A percentile compares a stretch with the other conserved stretches of the same genome.
phyloP scores from a whole-genome alignment of 176 grass and related monocot genomes.

The Ensete glaucum region DNA sequence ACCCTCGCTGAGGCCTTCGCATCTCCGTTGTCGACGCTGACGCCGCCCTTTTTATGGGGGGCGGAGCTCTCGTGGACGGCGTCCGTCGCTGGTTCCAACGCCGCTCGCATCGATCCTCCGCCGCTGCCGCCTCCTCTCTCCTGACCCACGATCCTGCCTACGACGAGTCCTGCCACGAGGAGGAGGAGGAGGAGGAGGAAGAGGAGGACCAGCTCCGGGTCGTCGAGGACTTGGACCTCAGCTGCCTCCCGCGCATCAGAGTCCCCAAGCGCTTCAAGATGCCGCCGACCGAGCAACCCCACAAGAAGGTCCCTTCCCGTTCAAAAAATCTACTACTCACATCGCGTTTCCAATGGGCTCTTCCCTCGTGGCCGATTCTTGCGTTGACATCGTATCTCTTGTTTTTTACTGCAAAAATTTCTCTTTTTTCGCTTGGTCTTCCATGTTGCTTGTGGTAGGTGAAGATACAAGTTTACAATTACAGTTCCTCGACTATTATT shows the following conservation, averaged over 20 bases:
- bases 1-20: background rate
- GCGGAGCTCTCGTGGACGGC: constrained; percentile 43
- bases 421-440: background rate
- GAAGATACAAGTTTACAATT: background rate
- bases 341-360: background rate
- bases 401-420: background rate
- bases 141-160: background rate
- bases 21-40: background rate
- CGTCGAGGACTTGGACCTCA: constrained; percentile 50
- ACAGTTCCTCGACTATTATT: background rate
- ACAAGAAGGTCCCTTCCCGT: constrained; percentile 19
- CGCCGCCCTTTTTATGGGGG: constrained; percentile 24
- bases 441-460: background rate
- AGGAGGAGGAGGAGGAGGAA: background rate
- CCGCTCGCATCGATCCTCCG: constrained; percentile 9
- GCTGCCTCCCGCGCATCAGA: constrained; percentile 22
- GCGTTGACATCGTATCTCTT: background rate
- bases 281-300: constrained; percentile 13
- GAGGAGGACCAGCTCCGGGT: constrained; percentile 2
- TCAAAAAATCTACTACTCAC: background rate
- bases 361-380: background rate
- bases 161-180: constrained; percentile 23
- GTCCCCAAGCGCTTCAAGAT: constrained; percentile 13
- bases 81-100: constrained; percentile 72
- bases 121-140: constrained; percentile 5